Percentiles rank a stretch among this genome's conserved stretches.
phyloP scores from a whole-genome alignment of 2,329 filamentous ascomycete genomes.

The Graphilbum sp. region DNA sequence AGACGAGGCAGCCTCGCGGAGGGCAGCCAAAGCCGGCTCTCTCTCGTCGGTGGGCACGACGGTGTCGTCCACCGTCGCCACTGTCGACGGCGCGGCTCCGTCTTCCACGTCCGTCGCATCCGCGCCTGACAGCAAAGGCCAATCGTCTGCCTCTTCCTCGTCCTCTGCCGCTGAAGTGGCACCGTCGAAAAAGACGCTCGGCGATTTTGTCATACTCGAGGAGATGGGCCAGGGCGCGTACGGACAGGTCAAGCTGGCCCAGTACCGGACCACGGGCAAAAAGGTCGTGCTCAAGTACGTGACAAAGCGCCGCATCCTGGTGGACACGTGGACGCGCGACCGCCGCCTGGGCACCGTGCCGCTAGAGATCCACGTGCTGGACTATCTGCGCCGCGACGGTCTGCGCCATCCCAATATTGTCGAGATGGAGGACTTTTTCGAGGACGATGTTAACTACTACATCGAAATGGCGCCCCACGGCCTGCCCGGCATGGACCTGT shows the following conservation, averaged over 20 bases:
- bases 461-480: conserved; percentile 97
- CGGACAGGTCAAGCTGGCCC: conserved; percentile 87
- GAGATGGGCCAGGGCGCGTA: conserved; percentile 98
- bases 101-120: too few relatives aligned
- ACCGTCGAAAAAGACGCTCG: conserved; percentile 80
- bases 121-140: too few relatives aligned
- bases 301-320: conserved; percentile 87
- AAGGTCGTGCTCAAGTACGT: conserved; percentile 97
- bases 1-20: too few relatives aligned
- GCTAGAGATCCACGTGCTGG: conserved; percentile 89
- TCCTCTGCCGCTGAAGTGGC: background rate
- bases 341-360: conserved; percentile 85
- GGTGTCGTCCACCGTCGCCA: too few relatives aligned
- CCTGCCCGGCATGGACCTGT: conserved; percentile 92
- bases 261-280: conserved; percentile 62
- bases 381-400: conserved; percentile 69
- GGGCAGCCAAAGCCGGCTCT: too few relatives aligned
- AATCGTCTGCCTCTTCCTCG: background rate
- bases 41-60: too few relatives aligned
- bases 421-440: conserved; percentile 58
- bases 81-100: too few relatives aligned
- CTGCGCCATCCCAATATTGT: conserved; percentile 50
- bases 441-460: conserved; percentile 86
- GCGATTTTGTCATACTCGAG: conserved; percentile 82
- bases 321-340: conserved; percentile 96